phyloP scores from a whole-genome alignment of 176 grass and related monocot genomes.

The Oryza meridionalis region DNA sequence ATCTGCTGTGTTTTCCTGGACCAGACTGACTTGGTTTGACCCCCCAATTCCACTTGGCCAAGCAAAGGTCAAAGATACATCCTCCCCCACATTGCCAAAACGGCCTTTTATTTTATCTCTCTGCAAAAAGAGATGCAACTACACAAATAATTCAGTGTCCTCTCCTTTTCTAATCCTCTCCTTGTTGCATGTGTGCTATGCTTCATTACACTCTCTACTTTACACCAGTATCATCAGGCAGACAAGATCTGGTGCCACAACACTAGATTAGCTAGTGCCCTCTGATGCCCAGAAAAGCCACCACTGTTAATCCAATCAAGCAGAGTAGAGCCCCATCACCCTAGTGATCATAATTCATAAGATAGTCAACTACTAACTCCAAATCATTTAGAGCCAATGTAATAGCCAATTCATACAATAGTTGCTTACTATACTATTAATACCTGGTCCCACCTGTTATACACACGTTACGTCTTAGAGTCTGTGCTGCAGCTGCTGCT shows the following conservation, averaged over 20 bases:
- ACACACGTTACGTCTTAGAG: too few relatives aligned
- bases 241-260: constrained; percentile 53
- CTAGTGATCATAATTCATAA: not conserved
- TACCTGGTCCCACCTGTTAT: too few relatives aligned
- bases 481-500: too few relatives aligned
- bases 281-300: constrained; percentile 44
- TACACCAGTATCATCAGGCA: constrained; percentile 34
- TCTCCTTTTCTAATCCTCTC: constrained; percentile 33
- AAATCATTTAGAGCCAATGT: too few relatives aligned
- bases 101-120: not conserved
- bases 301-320: constrained; percentile 40
- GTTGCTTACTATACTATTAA: too few relatives aligned
- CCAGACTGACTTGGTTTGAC: constrained; percentile 36
- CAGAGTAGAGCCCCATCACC: not conserved
- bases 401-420: too few relatives aligned
- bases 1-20: constrained; percentile 20
- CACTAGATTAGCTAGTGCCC: constrained; percentile 31
- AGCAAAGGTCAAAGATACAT: constrained; percentile 53
- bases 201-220: constrained; percentile 31
- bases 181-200: constrained; percentile 35
- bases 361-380: too few relatives aligned
- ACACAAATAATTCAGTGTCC: constrained; percentile 49
- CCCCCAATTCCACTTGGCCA: constrained; percentile 34
- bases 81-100: constrained; percentile 25
- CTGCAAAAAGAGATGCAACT: constrained; percentile 33